phyloP scores from a whole-genome alignment of 2,329 filamentous ascomycete genomes.

The Rhytidhysteron rufulum region DNA sequence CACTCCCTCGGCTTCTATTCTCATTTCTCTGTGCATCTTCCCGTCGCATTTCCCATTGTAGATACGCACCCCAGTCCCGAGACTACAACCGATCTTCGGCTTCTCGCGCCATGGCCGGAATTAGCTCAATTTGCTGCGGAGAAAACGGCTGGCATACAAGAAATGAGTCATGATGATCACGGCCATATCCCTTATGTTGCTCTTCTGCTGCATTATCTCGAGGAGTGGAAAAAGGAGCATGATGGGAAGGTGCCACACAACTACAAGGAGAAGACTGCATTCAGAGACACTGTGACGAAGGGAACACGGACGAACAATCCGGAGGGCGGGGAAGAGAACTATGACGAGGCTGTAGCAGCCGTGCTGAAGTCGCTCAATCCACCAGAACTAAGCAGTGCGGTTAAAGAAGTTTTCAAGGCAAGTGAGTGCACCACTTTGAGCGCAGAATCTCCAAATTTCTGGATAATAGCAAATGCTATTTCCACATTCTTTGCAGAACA shows the following conservation, averaged over 20 bases:
- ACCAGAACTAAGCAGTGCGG: conserved; percentile 62
- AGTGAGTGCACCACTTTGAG: conserved; percentile 51
- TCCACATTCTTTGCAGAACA: conserved; percentile 72
- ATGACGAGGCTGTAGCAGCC: conserved; percentile 82
- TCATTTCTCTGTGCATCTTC: conserved; percentile 75
- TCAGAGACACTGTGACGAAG: conserved; percentile 66
- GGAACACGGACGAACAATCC: conserved; percentile 67
- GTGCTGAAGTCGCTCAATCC: conserved; percentile 81
- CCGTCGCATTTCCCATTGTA: conserved; percentile 82
- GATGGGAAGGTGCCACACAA: conserved; percentile 64
- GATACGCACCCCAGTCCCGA: conserved; percentile 92
- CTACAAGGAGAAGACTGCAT: conserved; percentile 83
- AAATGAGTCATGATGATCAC: conserved; percentile 73
- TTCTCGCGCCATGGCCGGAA: conserved; percentile 83
- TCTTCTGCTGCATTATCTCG: conserved; percentile 76
- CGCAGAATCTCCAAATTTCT: conserved; percentile 64
- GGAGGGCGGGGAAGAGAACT: conserved; percentile 94
- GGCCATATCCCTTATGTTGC: conserved; percentile 87
- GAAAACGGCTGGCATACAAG: conserved; percentile 66
- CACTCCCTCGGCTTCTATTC: conserved; percentile 93
- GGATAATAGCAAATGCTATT: conserved; percentile 81
- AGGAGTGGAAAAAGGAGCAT: conserved; percentile 72
- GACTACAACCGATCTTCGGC: conserved; percentile 76
- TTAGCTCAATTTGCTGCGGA: conserved; percentile 63
- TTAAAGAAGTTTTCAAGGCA: conserved; percentile 77